phyloP scores from a whole-genome alignment of 345 rosid species.

The Cardamine resedifolia region DNA sequence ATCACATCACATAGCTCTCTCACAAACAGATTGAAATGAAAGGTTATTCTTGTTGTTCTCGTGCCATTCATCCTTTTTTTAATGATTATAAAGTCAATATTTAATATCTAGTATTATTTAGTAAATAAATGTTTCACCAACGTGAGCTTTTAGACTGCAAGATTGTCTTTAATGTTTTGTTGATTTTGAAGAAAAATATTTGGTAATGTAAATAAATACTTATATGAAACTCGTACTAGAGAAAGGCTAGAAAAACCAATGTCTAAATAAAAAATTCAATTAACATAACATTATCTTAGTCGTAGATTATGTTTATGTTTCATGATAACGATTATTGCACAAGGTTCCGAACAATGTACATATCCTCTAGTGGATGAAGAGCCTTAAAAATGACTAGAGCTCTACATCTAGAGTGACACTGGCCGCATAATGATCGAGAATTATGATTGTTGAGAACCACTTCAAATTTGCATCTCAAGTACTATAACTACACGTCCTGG shows the following conservation, averaged over 20 bases:
- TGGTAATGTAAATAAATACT: not conserved
- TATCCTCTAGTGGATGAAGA: too few species aligned
- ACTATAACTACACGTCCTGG: not conserved
- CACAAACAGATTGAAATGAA: constrained; percentile 17
- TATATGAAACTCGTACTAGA: too few species aligned
- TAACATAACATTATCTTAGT: too few species aligned
- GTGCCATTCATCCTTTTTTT: not conserved
- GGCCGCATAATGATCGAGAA: not conserved
- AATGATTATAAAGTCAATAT: not conserved
- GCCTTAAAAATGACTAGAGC: not conserved
- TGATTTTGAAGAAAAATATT: too few species aligned
- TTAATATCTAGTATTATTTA: not conserved
- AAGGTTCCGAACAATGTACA: not conserved
- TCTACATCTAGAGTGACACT: not conserved
- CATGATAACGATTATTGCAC: too few species aligned
- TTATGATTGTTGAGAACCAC: not conserved
- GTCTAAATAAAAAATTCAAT: too few species aligned
- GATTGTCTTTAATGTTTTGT: not conserved
- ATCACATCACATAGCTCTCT: constrained; percentile 25
- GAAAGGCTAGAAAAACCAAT: too few species aligned
- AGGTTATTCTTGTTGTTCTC: constrained; percentile 24
- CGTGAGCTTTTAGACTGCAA: not conserved
- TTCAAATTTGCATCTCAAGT: not conserved
- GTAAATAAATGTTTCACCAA: not conserved
- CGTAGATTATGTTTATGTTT: too few species aligned